Evolutionary conservation across 371 early-diverging fungal genomes (phyloP).

Genomic region (Rhizomucor pusillus): DNA sequence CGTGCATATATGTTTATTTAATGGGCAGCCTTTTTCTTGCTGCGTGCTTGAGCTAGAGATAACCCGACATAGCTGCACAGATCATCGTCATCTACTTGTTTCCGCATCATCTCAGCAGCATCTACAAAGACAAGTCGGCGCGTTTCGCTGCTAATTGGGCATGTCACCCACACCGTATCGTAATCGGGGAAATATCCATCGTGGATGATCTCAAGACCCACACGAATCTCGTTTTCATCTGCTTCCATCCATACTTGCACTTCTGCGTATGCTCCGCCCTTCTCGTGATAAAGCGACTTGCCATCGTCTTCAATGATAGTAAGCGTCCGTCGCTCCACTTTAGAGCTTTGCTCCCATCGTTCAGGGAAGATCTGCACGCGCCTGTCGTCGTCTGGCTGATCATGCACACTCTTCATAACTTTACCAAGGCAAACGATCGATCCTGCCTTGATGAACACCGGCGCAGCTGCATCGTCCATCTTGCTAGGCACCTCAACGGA

Average conservation of each 20-base stretch:
- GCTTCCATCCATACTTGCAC: constrained; percentile 27
- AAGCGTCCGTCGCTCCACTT: constrained; percentile 13
- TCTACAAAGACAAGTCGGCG: constrained; percentile 12
- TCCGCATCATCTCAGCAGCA: constrained; percentile 1
- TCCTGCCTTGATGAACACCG: constrained; percentile 34
- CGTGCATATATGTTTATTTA: too few relatives aligned
- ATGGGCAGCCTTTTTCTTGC: too few relatives aligned
- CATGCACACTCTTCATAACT: constrained; percentile 30
- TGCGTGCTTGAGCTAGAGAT: too few relatives aligned
- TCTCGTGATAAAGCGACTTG: constrained; percentile 31
- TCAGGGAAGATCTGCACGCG: constrained; percentile 37
- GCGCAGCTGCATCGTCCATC: constrained; percentile 23
- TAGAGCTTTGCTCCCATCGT: neutral
- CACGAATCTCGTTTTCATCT: constrained; percentile 19
- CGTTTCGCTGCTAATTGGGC: constrained; percentile 42
- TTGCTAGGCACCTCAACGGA: constrained; percentile 19
- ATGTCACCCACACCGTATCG: constrained; percentile 35
- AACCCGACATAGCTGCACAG: too few relatives aligned
- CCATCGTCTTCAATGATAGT: constrained; percentile 43
- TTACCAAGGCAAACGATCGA: constrained; percentile 30
- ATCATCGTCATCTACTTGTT: constrained; percentile 15
- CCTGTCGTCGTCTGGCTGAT: constrained; percentile 26
- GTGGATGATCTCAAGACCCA: constrained; percentile 27
- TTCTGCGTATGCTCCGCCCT: constrained; percentile 30
- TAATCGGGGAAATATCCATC: constrained; percentile 40